A percentile compares a stretch with the other conserved stretches of the same genome.
These are phyloP conservation scores for Schrenkiella parvula DNA, from an alignment of 345 rosid species.

Conservation along the genomic window DNA sequence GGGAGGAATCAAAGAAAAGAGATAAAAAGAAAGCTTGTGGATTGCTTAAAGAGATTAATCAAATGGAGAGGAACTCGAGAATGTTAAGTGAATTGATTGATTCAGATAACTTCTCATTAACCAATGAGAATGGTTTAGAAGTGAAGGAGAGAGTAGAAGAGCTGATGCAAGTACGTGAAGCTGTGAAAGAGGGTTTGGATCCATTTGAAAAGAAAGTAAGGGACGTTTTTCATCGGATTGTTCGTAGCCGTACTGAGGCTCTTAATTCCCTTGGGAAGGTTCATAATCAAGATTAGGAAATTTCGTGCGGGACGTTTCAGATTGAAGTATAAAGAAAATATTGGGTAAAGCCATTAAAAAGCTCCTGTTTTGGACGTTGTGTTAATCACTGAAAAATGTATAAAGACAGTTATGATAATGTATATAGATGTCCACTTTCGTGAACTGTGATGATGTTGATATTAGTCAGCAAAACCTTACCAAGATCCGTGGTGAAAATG, in stretches of 20 bases:
- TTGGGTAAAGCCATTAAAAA: neutral
- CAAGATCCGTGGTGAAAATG: too few relatives aligned
- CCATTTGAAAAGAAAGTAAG: conserved; percentile 78
- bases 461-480: too few relatives aligned
- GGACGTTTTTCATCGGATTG: conserved; percentile 73
- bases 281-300: neutral
- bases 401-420: too few relatives aligned
- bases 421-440: too few relatives aligned
- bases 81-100: conserved; percentile 58
- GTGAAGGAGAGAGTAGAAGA: conserved; percentile 53
- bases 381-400: neutral
- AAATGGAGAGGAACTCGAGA: conserved; percentile 55
- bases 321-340: neutral
- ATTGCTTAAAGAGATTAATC: conserved; percentile 70
- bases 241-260: conserved; percentile 70
- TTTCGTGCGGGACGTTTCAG: neutral
- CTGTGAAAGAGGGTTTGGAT: conserved; percentile 52
- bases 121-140: conserved; percentile 47
- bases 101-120: conserved; percentile 52
- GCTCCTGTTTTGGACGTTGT: too few relatives aligned
- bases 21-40: conserved; percentile 63
- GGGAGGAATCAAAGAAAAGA: conserved; percentile 68
- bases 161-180: conserved; percentile 41
- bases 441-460: too few relatives aligned
- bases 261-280: conserved; percentile 57